Conservation (phyloP, 495 filamentous ascomycete species). For the Alectoria sarmentosa region DNA sequence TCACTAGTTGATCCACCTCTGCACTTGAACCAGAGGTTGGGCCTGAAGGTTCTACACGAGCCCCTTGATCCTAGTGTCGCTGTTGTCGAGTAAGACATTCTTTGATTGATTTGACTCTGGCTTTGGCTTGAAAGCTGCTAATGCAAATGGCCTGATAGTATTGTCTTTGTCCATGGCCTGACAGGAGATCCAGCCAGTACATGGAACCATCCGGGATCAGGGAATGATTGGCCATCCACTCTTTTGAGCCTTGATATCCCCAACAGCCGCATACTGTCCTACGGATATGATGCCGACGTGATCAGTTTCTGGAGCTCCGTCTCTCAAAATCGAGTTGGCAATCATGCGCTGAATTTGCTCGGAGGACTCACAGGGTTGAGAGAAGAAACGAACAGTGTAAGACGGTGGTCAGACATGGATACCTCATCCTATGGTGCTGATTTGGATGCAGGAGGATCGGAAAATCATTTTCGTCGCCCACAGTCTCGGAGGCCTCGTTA, state of each 20-base stretch:
- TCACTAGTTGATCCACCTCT: too few relatives aligned
- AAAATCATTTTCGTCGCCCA: constrained; percentile 30
- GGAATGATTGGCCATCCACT: constrained; percentile 37
- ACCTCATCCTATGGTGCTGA: not conserved
- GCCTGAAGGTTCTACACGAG: not conserved
- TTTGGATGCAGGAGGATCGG: not conserved
- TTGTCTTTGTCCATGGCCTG: not conserved
- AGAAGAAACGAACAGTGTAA: not conserved
- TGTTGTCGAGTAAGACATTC: constrained; percentile 4
- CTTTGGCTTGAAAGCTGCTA: not conserved
- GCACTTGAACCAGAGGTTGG: too few relatives aligned
- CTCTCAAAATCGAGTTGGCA: constrained; percentile 23
- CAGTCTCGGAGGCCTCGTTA: constrained; percentile 32
- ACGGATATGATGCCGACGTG: constrained; percentile 39
- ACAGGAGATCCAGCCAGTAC: constrained; percentile 5
- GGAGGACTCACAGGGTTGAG: constrained; percentile 9
- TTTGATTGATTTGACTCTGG: not conserved
- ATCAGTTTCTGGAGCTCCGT: constrained; percentile 12
- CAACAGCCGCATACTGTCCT: constrained; percentile 33
- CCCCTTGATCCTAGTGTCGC: not conserved
- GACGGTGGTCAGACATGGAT: not conserved
- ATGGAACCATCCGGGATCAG: constrained; percentile 8
- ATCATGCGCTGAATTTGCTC: constrained; percentile 29
- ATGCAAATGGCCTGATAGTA: not conserved
- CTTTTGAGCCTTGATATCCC: constrained; percentile 25